Evolutionary conservation across 2,329 filamentous ascomycete genomes (phyloP).

Genomic region (Lasiodiplodia sp.): DNA sequence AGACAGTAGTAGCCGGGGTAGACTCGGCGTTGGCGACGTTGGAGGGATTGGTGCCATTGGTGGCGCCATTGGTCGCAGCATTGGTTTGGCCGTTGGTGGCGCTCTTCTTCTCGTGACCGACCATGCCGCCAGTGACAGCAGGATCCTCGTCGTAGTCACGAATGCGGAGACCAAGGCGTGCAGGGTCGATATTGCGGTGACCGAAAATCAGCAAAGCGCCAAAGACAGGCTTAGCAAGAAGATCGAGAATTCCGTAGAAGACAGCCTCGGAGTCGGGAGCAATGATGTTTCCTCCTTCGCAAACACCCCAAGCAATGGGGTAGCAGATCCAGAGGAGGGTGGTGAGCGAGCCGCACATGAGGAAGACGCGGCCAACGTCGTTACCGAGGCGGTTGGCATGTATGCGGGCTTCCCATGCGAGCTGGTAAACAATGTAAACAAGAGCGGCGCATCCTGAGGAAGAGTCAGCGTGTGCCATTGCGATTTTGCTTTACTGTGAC

Average conservation of each 20-base stretch:
- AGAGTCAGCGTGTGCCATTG: background rate
- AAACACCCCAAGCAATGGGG: constrained; percentile 69
- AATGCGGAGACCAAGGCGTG: constrained; percentile 62
- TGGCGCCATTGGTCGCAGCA: background rate
- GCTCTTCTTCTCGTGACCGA: constrained; percentile 33
- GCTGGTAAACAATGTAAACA: constrained; percentile 66
- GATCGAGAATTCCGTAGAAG: constrained; percentile 73
- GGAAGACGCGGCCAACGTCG: constrained; percentile 62
- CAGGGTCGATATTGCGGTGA: constrained; percentile 68
- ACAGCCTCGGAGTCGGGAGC: constrained; percentile 70
- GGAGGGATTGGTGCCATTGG: background rate
- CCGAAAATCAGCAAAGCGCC: constrained; percentile 66
- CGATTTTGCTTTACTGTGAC: background rate
- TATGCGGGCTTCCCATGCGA: constrained; percentile 63
- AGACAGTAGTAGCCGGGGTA: background rate
- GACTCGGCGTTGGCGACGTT: background rate
- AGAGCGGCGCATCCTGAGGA: constrained; percentile 53
- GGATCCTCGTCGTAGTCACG: constrained; percentile 56
- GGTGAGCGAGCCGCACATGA: constrained; percentile 65
- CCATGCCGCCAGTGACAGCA: constrained; percentile 35
- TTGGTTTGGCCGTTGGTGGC: constrained; percentile 29
- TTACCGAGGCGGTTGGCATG: constrained; percentile 64
- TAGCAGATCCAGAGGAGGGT: constrained; percentile 70
- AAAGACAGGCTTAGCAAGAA: constrained; percentile 71
- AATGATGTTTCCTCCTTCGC: constrained; percentile 71